These are phyloP conservation scores for Ophiosphaerella korrae DNA, from an alignment of 2,329 filamentous ascomycete genomes.

Conservation along the genomic window DNA sequence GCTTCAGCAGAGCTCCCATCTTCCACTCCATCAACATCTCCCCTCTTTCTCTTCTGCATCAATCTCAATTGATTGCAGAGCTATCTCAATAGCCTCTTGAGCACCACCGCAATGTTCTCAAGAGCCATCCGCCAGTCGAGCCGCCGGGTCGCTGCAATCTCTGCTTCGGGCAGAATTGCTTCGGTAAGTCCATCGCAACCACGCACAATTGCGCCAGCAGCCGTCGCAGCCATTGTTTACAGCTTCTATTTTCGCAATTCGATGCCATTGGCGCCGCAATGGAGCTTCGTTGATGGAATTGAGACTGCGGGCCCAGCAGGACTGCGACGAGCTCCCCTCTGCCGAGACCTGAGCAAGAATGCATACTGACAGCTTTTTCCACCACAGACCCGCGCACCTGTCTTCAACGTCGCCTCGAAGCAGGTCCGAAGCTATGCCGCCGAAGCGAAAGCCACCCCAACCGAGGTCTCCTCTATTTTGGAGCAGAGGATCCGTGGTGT, in stretches of 20 bases:
- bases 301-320: slow-evolving; percentile 38
- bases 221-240: slow-evolving; percentile 37
- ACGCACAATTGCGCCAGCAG: slow-evolving; percentile 49
- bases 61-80: slow-evolving; percentile 52
- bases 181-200: slow-evolving; percentile 76
- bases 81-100: slow-evolving; percentile 49
- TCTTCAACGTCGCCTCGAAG: slow-evolving; percentile 66
- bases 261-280: slow-evolving; percentile 47
- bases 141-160: slow-evolving; percentile 92
- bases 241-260: slow-evolving; percentile 39
- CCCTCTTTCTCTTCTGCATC: slow-evolving; percentile 48
- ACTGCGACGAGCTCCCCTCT: slow-evolving; percentile 39
- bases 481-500: slow-evolving; percentile 99
- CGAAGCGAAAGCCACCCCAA: slow-evolving; percentile 93
- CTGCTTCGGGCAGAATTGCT: slow-evolving; percentile 88
- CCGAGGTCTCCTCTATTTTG: slow-evolving; percentile 98
- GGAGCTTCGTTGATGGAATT: slow-evolving; percentile 38
- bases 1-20: slow-evolving; percentile 40
- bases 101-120: slow-evolving; percentile 81
- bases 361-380: slow-evolving; percentile 57
- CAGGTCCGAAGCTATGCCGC: slow-evolving; percentile 81
- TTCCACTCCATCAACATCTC: slow-evolving; percentile 47
- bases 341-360: slow-evolving; percentile 28
- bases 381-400: slow-evolving; percentile 81
- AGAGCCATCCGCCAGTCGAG: slow-evolving; percentile 97